These are phyloP conservation scores for Forsythia suspensa DNA, from an alignment of 257 asterid species.

Conservation along the genomic window DNA sequence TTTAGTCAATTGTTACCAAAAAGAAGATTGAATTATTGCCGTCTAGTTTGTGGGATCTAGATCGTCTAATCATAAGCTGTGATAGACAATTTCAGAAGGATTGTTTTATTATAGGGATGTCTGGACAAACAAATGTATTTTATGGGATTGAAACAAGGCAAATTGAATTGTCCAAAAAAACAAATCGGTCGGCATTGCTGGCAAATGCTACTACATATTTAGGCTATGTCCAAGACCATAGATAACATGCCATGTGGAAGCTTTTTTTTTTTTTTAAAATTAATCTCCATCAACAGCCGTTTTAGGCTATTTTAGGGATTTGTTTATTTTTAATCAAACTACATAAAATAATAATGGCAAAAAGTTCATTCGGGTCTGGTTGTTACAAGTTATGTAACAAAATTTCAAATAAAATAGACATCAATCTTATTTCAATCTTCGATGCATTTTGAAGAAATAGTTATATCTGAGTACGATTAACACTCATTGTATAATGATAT, in stretches of 20 bases:
- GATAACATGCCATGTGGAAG: constrained; percentile 1
- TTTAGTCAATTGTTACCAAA: too few species aligned
- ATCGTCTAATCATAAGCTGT: not conserved
- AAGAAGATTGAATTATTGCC: not conserved
- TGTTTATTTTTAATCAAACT: not conserved
- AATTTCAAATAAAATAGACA: too few species aligned
- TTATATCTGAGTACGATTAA: too few species aligned
- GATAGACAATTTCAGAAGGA: not conserved
- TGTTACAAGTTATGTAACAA: too few species aligned
- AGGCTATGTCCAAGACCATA: not conserved
- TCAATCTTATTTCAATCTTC: too few species aligned
- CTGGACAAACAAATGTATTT: not conserved
- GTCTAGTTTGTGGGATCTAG: not conserved
- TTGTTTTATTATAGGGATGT: not conserved
- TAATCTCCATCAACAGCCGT: not conserved
- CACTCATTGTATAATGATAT: too few species aligned
- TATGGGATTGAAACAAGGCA: not conserved
- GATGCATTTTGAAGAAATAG: too few species aligned
- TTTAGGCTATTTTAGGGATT: not conserved
- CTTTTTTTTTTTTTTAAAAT: not conserved
- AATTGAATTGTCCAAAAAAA: not conserved
- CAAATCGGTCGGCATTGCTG: not conserved
- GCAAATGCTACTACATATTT: not conserved
- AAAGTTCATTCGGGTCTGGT: too few species aligned
- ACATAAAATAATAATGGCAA: not conserved